These are phyloP conservation scores for Lentinula boryana DNA, from an alignment of 768 basidiomycete genomes.

Conservation along the genomic window DNA sequence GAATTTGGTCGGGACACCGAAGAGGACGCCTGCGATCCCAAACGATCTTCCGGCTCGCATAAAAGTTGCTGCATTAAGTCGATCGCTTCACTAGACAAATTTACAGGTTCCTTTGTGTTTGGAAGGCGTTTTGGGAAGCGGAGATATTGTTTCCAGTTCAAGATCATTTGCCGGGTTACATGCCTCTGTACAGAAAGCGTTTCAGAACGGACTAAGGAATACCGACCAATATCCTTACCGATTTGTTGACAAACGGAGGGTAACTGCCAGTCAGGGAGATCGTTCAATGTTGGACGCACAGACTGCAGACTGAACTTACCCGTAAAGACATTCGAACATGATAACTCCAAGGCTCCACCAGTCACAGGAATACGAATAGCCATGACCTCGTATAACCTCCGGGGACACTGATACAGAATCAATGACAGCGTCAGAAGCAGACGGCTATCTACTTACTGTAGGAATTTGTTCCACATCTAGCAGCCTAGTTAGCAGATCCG, in stretches of 20 bases:
- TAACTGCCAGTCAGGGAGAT: constrained; percentile 44
- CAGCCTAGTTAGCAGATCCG: constrained; percentile 7
- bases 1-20: constrained; percentile 74
- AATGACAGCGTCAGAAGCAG: constrained; percentile 10
- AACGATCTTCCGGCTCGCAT: constrained; percentile 92
- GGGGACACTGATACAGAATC: constrained; percentile 62
- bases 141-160: constrained; percentile 89
- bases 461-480: constrained; percentile 79
- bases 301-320: constrained; percentile 39
- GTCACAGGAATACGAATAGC: constrained; percentile 92
- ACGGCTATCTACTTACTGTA: constrained; percentile 56
- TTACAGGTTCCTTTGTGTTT: constrained; percentile 79
- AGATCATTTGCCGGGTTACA: constrained; percentile 93
- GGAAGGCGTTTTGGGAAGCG: constrained; percentile 80
- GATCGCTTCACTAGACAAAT: constrained; percentile 5
- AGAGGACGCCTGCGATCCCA: constrained; percentile 69
- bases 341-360: constrained; percentile 99
- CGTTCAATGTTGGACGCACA: constrained; percentile 1
- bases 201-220: constrained; percentile 9
- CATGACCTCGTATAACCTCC: constrained; percentile 85
- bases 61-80: constrained; percentile 85
- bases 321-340: constrained; percentile 93
- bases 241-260: constrained; percentile 94
- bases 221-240: constrained; percentile 43
- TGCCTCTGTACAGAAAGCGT: constrained; percentile 54